Conservation (phyloP, 1,284 basidiomycete species). For the Sutorius eximius region DNA sequence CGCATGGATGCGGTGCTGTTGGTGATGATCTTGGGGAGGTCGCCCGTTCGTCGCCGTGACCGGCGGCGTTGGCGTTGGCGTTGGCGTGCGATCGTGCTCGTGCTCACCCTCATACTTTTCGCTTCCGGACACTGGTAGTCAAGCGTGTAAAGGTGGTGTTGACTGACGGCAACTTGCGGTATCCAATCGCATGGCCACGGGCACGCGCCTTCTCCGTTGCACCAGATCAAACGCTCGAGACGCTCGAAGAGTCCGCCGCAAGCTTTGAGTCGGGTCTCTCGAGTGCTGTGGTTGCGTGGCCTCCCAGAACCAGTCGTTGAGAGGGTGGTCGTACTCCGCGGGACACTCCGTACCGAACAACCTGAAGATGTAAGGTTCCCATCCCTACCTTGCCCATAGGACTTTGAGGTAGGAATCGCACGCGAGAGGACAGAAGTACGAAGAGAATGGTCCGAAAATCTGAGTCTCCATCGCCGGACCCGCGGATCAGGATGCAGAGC, state of each 20-base stretch:
- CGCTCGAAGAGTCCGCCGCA: conserved; percentile 42
- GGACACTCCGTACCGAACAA: no score
- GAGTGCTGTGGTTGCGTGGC: conserved; percentile 29
- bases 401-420: conserved; percentile 37
- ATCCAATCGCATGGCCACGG: conserved; percentile 15
- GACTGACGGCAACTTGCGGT: conserved; percentile 25
- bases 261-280: conserved; percentile 67
- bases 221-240: conserved; percentile 24
- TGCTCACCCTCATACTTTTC: conserved; percentile 10
- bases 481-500: conserved; percentile 35
- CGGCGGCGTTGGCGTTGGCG: conserved; percentile 19
- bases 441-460: conserved; percentile 53
- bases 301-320: conserved; percentile 29
- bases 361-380: conserved; percentile 4
- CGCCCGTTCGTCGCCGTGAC: conserved; percentile 21
- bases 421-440: conserved; percentile 60
- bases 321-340: conserved; percentile 26
- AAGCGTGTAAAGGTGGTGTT: conserved; percentile 8
- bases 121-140: not conserved
- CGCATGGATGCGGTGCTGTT: conserved; percentile 33
- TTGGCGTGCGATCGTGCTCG: conserved; percentile 16
- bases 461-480: conserved; percentile 38
- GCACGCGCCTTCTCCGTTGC: conserved; percentile 25
- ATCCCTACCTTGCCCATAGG: conserved; percentile 26
- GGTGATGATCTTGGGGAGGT: conserved; percentile 30